These are phyloP conservation scores for Emericellopsis atlantica DNA, from an alignment of 2,329 filamentous ascomycete genomes.

Conservation along the genomic window DNA sequence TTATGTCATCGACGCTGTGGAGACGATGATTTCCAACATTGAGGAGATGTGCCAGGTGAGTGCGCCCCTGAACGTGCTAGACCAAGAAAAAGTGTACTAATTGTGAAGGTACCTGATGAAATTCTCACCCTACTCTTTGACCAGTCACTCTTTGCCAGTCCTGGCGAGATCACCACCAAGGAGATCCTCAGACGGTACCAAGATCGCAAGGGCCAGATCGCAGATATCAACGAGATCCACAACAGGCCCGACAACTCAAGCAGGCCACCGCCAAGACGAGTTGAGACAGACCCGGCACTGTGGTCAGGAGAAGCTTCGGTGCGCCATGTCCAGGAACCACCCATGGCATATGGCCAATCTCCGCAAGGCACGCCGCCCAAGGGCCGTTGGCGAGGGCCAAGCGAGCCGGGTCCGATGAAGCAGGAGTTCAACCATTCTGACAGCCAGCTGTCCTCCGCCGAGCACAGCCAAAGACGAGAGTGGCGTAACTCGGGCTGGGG, in stretches of 20 bases:
- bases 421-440: constrained; percentile 30
- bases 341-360: constrained; percentile 21
- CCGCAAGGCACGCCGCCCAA: constrained; percentile 33
- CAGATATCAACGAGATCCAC: constrained; percentile 47
- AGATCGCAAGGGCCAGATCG: constrained; percentile 51
- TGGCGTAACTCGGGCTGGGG: constrained; percentile 46
- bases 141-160: constrained; percentile 66
- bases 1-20: constrained; percentile 83
- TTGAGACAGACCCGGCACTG: constrained; percentile 78
- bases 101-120: constrained; percentile 74
- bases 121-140: constrained; percentile 79
- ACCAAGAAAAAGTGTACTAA: neutral
- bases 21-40: constrained; percentile 82
- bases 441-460: constrained; percentile 22
- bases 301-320: constrained; percentile 79
- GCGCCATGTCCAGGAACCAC: constrained; percentile 58
- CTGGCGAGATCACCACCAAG: constrained; percentile 85
- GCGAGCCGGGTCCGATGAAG: constrained; percentile 3
- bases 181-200: constrained; percentile 92
- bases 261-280: constrained; percentile 43
- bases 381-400: constrained; percentile 32
- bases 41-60: constrained; percentile 95
- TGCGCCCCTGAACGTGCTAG: constrained; percentile 6
- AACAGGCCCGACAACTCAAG: constrained; percentile 45
- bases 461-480: constrained; percentile 33